Evolutionary conservation across 306 rosid genomes (phyloP).

Genomic region (Chamaecrista fasciculata): DNA sequence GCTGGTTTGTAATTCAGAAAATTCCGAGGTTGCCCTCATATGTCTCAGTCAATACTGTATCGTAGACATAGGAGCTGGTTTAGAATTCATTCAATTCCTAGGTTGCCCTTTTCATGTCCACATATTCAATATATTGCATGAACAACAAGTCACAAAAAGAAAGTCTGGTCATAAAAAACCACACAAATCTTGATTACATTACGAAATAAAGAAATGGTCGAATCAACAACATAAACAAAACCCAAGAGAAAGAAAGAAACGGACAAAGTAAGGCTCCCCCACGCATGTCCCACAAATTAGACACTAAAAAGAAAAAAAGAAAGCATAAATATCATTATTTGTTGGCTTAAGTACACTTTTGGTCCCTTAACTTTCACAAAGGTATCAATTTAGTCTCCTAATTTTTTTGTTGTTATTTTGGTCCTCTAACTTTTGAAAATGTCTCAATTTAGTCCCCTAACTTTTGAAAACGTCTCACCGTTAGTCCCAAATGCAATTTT

Average conservation of each 20-base stretch:
- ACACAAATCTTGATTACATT: not conserved
- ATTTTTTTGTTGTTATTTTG: too few relatives aligned
- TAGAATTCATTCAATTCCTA: slow-evolving; percentile 47
- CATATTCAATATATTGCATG: slow-evolving; percentile 34
- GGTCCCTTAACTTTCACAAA: too few relatives aligned
- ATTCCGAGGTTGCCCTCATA: slow-evolving; percentile 48
- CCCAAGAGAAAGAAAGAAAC: slow-evolving; percentile 27
- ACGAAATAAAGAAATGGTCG: not conserved
- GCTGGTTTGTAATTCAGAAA: slow-evolving; percentile 32
- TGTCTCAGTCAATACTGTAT: slow-evolving; percentile 39
- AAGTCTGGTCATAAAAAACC: not conserved
- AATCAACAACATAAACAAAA: slow-evolving; percentile 19
- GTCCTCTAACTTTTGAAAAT: too few relatives aligned
- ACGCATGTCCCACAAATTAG: slow-evolving; percentile 46
- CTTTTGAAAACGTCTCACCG: too few relatives aligned
- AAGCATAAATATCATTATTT: too few relatives aligned
- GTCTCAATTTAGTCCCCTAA: too few relatives aligned
- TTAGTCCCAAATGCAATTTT: too few relatives aligned
- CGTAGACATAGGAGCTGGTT: slow-evolving; percentile 7
- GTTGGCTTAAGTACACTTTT: too few relatives aligned
- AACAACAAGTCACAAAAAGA: slow-evolving; percentile 30
- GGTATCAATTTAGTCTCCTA: too few relatives aligned
- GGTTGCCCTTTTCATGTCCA: slow-evolving; percentile 31
- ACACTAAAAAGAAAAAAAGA: slow-evolving; percentile 36
- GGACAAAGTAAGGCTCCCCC: slow-evolving; percentile 45